These are phyloP conservation scores for Eucalyptus cloeziana DNA, from an alignment of 345 rosid species.

Conservation along the genomic window DNA sequence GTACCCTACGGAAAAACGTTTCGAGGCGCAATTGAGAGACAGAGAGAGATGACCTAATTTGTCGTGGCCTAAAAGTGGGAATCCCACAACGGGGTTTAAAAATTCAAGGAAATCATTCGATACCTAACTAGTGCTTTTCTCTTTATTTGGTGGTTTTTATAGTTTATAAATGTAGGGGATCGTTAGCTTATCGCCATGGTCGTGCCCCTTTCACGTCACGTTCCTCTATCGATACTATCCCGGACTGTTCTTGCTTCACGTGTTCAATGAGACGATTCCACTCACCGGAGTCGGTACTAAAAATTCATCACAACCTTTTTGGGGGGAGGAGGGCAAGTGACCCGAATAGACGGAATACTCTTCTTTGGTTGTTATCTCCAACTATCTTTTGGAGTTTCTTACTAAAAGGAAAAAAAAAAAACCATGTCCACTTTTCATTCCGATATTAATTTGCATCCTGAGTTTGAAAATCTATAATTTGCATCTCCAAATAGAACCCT, in stretches of 20 bases:
- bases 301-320: background rate
- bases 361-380: background rate
- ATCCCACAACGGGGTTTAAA: background rate
- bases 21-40: background rate
- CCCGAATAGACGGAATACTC: background rate
- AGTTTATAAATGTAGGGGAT: background rate
- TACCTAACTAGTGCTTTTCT: background rate
- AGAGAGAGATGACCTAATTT: background rate
- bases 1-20: background rate
- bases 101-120: background rate
- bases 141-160: background rate
- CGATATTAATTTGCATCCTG: background rate
- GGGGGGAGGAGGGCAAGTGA: accelerated
- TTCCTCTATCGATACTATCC: background rate
- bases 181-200: background rate
- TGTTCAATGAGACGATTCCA: background rate
- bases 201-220: background rate
- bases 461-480: background rate
- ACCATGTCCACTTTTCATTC: background rate
- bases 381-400: background rate
- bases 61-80: background rate
- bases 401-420: background rate
- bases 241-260: background rate
- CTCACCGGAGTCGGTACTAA: background rate
- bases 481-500: background rate